phyloP scores from a whole-genome alignment of 306 rosid genomes.

The Cicer chorassanicum region DNA sequence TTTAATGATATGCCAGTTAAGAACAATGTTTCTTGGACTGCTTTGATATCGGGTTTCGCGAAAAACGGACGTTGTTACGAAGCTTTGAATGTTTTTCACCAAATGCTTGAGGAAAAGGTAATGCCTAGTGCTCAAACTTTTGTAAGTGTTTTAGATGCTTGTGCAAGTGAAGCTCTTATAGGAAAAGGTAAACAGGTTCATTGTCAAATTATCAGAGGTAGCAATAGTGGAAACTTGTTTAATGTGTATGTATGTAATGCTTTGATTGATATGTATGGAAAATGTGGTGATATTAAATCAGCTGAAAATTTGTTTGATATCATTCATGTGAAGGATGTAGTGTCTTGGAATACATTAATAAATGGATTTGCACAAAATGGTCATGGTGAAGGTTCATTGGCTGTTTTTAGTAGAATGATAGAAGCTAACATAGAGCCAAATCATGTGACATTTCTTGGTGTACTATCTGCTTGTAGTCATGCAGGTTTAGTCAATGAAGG shows the following conservation, averaged over 20 bases:
- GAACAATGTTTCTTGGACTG: conserved; percentile 65
- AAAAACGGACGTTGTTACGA: conserved; percentile 47
- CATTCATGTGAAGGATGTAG: conserved; percentile 50
- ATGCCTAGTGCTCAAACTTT: conserved; percentile 56
- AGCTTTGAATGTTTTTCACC: conserved; percentile 54
- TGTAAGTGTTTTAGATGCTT: conserved; percentile 61
- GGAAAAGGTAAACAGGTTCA: conserved; percentile 67
- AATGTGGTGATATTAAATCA: conserved; percentile 64
- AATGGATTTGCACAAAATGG: conserved; percentile 69
- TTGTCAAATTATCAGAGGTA: conserved; percentile 52
- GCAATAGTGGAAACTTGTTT: conserved; percentile 43
- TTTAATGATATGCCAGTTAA: conserved; percentile 58
- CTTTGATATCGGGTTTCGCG: conserved; percentile 56
- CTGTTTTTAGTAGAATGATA: conserved; percentile 58
- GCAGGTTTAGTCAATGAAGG: conserved; percentile 62
- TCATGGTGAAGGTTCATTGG: conserved; percentile 52
- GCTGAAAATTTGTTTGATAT: conserved; percentile 57
- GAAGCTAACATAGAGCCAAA: conserved; percentile 61
- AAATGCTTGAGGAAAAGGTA: conserved; percentile 54
- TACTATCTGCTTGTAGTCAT: conserved; percentile 66
- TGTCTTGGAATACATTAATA: conserved; percentile 63
- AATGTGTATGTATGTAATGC: conserved; percentile 57
- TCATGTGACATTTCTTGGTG: conserved; percentile 65
- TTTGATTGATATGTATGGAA: conserved; percentile 65
- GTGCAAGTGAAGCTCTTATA: conserved; percentile 56